A percentile compares a stretch with the other conserved stretches of the same genome.
These are phyloP conservation scores for Bryoerythrophyllum caledonicum DNA, from an alignment of 225 moss, liverwort and hornwort genomes.

Conservation along the genomic window DNA sequence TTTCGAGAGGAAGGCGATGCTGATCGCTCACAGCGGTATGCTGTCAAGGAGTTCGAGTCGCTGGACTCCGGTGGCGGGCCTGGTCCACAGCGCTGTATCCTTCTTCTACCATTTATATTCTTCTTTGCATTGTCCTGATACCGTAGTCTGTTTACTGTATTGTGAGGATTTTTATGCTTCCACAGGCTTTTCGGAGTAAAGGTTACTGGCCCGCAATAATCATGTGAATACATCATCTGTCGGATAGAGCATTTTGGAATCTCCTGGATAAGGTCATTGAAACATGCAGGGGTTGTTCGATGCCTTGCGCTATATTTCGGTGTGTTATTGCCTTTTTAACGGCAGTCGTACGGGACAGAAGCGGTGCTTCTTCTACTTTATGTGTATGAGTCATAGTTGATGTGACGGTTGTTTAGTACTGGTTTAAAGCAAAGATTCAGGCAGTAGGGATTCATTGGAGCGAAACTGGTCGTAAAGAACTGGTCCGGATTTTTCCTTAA, in stretches of 20 bases:
- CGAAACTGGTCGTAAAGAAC: background rate
- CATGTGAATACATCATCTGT: background rate
- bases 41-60: constrained; percentile 85
- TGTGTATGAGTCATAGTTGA: background rate
- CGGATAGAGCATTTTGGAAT: background rate
- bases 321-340: background rate
- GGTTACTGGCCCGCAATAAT: background rate
- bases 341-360: background rate
- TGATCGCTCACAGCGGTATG: constrained; percentile 80
- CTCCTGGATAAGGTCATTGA: background rate
- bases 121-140: background rate
- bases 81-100: constrained; percentile 98
- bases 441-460: background rate
- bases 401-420: background rate
- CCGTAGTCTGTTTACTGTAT: background rate
- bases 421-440: background rate
- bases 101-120: background rate
- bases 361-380: background rate
- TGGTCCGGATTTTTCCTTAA: background rate
- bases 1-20: constrained; percentile 89
- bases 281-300: background rate
- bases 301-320: constrained; percentile 2
- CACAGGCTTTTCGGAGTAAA: background rate
- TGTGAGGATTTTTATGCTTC: background rate
- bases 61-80: constrained; percentile 94